phyloP scores from a whole-genome alignment of 164 flowering plant species.

The Taxillus chinensis region DNA sequence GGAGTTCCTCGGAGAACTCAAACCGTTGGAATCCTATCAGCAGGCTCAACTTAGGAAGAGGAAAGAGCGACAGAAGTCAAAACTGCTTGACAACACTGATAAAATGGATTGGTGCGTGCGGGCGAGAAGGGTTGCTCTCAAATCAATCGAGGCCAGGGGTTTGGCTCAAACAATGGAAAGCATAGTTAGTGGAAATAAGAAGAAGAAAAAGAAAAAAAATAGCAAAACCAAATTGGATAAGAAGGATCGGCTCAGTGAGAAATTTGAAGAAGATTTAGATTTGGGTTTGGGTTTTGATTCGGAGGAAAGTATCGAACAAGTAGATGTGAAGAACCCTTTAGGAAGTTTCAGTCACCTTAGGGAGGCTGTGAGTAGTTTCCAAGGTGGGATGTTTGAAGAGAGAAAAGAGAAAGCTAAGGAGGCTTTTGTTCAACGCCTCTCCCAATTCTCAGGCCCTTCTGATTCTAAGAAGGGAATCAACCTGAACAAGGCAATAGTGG shows the following conservation, averaged over 20 bases:
- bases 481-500: constrained; percentile 61
- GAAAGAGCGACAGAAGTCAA: constrained; percentile 26
- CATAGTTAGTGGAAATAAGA: constrained; percentile 33
- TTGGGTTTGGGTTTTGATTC: constrained; percentile 18
- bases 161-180: constrained; percentile 42
- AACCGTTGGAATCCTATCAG: constrained; percentile 25
- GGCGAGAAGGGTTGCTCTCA: constrained; percentile 68
- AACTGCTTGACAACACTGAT: constrained; percentile 39
- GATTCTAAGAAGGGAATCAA: constrained; percentile 66
- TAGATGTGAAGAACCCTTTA: constrained; percentile 2
- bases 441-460: constrained; percentile 77
- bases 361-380: constrained; percentile 39
- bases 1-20: constrained; percentile 59
- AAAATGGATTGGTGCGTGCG: constrained; percentile 88
- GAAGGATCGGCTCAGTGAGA: constrained; percentile 12
- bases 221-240: constrained; percentile 20
- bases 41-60: constrained; percentile 28
- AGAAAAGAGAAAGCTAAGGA: constrained; percentile 57
- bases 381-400: constrained; percentile 63
- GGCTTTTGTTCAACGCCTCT: constrained; percentile 57
- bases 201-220: constrained; percentile 40
- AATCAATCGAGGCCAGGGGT: constrained; percentile 69
- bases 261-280: constrained; percentile 19
- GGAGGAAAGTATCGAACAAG: constrained; percentile 20
- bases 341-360: constrained; percentile 21